Percentiles rank a stretch among this genome's conserved stretches.
Evolutionary conservation across 495 filamentous ascomycete genomes (phyloP).

Genomic region (Penicillium psychrofluorescens): DNA sequence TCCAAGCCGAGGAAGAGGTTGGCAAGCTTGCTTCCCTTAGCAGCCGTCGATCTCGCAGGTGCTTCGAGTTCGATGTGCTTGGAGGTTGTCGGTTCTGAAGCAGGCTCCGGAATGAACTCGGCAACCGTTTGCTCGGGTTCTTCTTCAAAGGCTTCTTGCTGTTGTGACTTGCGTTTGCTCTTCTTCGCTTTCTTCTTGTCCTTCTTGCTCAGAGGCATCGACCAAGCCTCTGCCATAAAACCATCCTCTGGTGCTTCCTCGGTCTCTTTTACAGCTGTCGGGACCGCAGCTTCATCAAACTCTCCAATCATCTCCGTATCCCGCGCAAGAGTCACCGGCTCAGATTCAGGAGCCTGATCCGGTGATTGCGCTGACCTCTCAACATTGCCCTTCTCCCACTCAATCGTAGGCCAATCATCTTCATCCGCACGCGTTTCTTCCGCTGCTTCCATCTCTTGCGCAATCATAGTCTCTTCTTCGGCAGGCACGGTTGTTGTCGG

Average conservation of each 20-base stretch:
- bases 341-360: slow-evolving; percentile 17
- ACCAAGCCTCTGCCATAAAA: slow-evolving; percentile 1
- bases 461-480: slow-evolving; percentile 1
- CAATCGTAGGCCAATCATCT: slow-evolving; percentile 31
- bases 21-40: slow-evolving; percentile 26
- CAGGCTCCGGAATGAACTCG: slow-evolving; percentile 4
- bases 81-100: slow-evolving; percentile 2
- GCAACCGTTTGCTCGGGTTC: slow-evolving; percentile 4
- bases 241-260: slow-evolving; percentile 4
- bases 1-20: slow-evolving; percentile 33
- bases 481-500: slow-evolving; percentile 1
- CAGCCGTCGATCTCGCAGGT: slow-evolving; percentile 12
- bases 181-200: slow-evolving; percentile 26
- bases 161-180: slow-evolving; percentile 16
- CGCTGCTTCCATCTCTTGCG: neutral
- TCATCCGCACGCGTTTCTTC: slow-evolving; percentile 13
- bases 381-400: slow-evolving; percentile 27
- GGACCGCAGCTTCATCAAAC: slow-evolving; percentile 24
- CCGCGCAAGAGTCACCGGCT: slow-evolving; percentile 20
- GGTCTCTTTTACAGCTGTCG: slow-evolving; percentile 16
- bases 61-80: slow-evolving; percentile 13
- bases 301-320: slow-evolving; percentile 23
- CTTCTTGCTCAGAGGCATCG: slow-evolving; percentile 16
- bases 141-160: slow-evolving; percentile 7
- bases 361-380: slow-evolving; percentile 16